These are phyloP conservation scores for Backusella tarrabulga DNA, from an alignment of 192 early-diverging fungal genomes.

Conservation along the genomic window DNA sequence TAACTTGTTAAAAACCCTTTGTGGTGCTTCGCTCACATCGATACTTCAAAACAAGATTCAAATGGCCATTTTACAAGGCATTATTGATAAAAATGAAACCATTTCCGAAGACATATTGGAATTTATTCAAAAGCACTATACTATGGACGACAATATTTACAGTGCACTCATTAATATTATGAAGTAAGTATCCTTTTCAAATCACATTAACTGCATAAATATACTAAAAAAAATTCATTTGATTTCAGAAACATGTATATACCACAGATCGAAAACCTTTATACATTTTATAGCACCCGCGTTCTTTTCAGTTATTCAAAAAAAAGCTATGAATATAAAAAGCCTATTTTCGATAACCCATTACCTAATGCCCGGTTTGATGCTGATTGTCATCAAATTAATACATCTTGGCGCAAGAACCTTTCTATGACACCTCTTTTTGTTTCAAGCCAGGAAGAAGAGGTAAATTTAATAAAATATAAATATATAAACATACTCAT, in stretches of 20 bases:
- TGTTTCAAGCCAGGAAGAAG: constrained; percentile 13
- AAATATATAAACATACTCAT: neutral
- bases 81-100: constrained; percentile 37
- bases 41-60: neutral
- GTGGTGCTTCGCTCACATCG: constrained; percentile 11
- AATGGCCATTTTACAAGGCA: constrained; percentile 29
- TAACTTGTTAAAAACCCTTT: constrained; percentile 39
- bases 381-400: constrained; percentile 53
- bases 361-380: constrained; percentile 68
- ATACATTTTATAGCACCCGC: constrained; percentile 54
- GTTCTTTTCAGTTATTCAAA: constrained; percentile 62
- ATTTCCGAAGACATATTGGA: constrained; percentile 36
- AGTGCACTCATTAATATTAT: constrained; percentile 35
- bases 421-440: constrained; percentile 36
- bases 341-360: constrained; percentile 58
- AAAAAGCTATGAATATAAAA: constrained; percentile 57
- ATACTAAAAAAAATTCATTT: constrained; percentile 6
- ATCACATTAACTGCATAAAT: neutral
- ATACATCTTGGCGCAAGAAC: constrained; percentile 48
- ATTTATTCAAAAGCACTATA: constrained; percentile 42
- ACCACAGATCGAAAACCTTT: constrained; percentile 61
- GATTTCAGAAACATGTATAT: constrained; percentile 54
- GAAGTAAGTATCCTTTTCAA: constrained; percentile 25
- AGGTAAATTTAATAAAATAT: neutral
- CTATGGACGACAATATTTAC: constrained; percentile 36